phyloP scores from a whole-genome alignment of 805 yeast genomes.

The Candida andamanensis region DNA sequence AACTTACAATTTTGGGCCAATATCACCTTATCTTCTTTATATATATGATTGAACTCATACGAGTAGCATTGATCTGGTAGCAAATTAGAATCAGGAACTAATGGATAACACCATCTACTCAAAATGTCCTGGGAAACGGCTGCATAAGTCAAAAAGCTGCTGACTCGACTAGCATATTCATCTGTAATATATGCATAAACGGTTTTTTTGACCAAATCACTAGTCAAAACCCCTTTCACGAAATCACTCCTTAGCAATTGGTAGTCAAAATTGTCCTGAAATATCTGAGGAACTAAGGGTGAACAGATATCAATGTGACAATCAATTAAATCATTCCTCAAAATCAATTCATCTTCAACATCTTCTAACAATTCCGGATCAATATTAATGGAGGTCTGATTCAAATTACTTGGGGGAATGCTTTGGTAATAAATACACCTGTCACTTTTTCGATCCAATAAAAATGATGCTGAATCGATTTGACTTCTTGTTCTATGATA shows the following conservation, averaged over 20 bases:
- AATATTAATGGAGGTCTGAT: conserved; percentile 44
- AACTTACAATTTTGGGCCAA: conserved; percentile 90
- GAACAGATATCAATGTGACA: conserved; percentile 96
- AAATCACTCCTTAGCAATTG: conserved; percentile 83
- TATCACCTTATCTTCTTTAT: conserved; percentile 83
- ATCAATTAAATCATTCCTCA: conserved; percentile 91
- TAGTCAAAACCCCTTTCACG: conserved; percentile 82
- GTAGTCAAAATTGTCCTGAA: conserved; percentile 95
- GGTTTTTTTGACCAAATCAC: conserved; percentile 85
- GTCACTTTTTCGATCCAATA: conserved; percentile 66
- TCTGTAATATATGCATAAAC: conserved; percentile 82
- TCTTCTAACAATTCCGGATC: conserved; percentile 82
- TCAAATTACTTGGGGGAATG: conserved; percentile 50
- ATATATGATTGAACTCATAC: conserved; percentile 80
- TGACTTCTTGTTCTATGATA: conserved; percentile 79
- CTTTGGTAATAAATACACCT: conserved; percentile 83
- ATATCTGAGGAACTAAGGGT: conserved; percentile 89
- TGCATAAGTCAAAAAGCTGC: conserved; percentile 89
- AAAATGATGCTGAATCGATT: conserved; percentile 78
- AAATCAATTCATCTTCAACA: conserved; percentile 63
- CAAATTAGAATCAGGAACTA: conserved; percentile 81
- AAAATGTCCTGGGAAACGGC: conserved; percentile 86
- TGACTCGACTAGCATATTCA: conserved; percentile 89
- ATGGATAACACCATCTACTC: conserved; percentile 89
- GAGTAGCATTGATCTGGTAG: conserved; percentile 66